phyloP scores from a whole-genome alignment of 2,329 filamentous ascomycete genomes.

The Hymenoscyphus occultus region DNA sequence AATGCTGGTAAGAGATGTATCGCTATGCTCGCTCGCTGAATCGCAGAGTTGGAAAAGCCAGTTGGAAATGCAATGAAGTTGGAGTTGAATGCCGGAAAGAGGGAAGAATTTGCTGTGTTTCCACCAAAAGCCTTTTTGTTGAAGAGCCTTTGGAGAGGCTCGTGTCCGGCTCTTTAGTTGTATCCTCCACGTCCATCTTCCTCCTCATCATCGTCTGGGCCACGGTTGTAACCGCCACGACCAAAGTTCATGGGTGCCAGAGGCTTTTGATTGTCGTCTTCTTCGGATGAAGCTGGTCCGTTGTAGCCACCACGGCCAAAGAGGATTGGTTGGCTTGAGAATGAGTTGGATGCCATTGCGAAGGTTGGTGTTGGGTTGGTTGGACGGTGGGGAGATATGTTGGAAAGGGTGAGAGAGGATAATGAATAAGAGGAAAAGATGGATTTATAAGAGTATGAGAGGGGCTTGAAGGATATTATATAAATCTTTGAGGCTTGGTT shows the following conservation, averaged over 20 bases:
- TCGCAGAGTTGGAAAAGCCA: background rate
- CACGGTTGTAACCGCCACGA: slow-evolving; percentile 30
- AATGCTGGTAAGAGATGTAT: slow-evolving; percentile 11
- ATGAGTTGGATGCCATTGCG: slow-evolving; percentile 25
- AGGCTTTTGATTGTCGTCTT: slow-evolving; percentile 9
- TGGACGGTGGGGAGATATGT: slow-evolving; percentile 3
- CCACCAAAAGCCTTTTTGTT: slow-evolving; percentile 3
- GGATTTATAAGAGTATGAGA: slow-evolving; percentile 5
- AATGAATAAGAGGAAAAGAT: slow-evolving; percentile 3
- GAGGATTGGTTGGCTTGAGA: slow-evolving; percentile 18
- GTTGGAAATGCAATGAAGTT: background rate
- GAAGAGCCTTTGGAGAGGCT: background rate
- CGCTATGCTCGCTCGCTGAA: slow-evolving; percentile 11
- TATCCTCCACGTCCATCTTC: slow-evolving; percentile 35
- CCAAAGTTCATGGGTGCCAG: slow-evolving; percentile 15
- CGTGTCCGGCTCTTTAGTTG: slow-evolving; percentile 23
- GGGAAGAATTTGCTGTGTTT: background rate
- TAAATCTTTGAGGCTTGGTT: background rate
- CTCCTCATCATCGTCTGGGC: slow-evolving; percentile 33
- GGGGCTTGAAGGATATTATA: slow-evolving; percentile 5
- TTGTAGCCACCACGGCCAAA: slow-evolving; percentile 32
- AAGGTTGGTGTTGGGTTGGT: slow-evolving; percentile 14
- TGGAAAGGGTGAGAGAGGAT: slow-evolving; percentile 4
- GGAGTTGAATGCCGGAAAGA: background rate
- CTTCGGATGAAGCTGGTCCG: slow-evolving; percentile 16